These are phyloP conservation scores for Alternaria brassicae DNA, from an alignment of 2,329 filamentous ascomycete species.

Conservation along the genomic window DNA sequence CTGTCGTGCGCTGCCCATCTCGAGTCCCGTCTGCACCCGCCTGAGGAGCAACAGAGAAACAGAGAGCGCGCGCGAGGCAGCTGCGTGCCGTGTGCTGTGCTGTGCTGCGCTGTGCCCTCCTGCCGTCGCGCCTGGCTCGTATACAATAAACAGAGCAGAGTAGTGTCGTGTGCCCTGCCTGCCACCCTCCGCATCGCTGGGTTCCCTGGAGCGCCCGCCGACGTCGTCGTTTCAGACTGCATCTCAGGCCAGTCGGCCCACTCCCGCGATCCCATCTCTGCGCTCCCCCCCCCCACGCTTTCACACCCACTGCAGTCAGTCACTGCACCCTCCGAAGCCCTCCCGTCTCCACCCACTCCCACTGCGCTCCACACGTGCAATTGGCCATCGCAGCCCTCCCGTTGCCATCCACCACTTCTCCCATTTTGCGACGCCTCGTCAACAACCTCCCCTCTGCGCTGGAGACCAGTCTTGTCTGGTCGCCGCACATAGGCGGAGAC, in stretches of 20 bases:
- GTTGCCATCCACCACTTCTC: constrained; percentile 12
- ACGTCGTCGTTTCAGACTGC: constrained; percentile 45
- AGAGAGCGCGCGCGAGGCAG: constrained; percentile 6
- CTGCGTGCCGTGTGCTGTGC: constrained; percentile 12
- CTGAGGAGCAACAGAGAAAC: background rate
- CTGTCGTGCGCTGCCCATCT: constrained; percentile 1
- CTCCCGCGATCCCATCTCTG: constrained; percentile 24
- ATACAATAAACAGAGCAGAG: constrained; percentile 9
- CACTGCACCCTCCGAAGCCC: constrained; percentile 16
- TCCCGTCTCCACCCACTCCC: constrained; percentile 15
- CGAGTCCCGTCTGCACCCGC: background rate
- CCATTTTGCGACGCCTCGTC: constrained; percentile 31
- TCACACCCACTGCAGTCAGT: constrained; percentile 16
- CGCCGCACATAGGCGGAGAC: constrained; percentile 42
- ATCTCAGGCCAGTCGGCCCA: constrained; percentile 34
- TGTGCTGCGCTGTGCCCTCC: constrained; percentile 17
- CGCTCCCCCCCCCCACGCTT: constrained; percentile 31
- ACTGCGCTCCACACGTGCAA: constrained; percentile 17
- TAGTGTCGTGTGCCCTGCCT: constrained; percentile 10
- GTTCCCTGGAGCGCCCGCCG: constrained; percentile 19
- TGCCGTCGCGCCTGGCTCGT: constrained; percentile 15
- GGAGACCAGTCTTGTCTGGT: constrained; percentile 44
- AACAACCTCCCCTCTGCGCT: constrained; percentile 37
- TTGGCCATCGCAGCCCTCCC: constrained; percentile 24
- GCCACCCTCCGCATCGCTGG: constrained; percentile 15